Base-by-base conservation (phyloP, 148 eudicot species). In the Polygonum aviculare region DNA sequence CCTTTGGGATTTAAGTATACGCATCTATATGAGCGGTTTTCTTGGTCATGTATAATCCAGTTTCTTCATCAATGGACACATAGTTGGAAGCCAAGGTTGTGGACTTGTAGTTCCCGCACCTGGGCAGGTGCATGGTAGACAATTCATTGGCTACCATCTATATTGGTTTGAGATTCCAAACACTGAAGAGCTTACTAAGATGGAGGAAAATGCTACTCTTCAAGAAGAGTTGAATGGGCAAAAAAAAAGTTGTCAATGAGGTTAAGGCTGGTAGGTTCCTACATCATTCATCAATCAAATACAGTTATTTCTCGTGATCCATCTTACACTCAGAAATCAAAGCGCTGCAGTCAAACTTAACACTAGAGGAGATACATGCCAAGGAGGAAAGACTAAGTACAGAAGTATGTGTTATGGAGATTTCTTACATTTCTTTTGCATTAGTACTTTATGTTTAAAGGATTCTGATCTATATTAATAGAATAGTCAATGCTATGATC, bases 141-240 rank as follows among this genome's bases (percentile, higher is more conserved):
- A n/a, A n/a, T n/a, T n/a, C n/a, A n/a, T n/a, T n/a, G n/a, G n/a
- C n/a, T n/a, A n/a, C n/a, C n/a, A n/a, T n/a, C n/a, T n/a, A n/a
- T n/a, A 92, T 82, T 97, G 92, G 74, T 92, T 92, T 63, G 88
- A 89, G 77, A 95, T 95, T 75, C 96, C 96, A 75, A 90, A 88
- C 83, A 89, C 69, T 40, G 98, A 95, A 76, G 98, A 90, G 81
- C 93, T 95, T 78, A 88, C 63, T 85, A 85, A 62, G 44, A 95
- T 95, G 83, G 97, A 84, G 83, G 89, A 85, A 80, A 95, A 92
- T 79, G 76, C 87, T 41, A 89, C 81, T 73, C 82, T 95, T 74
- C 97, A 92, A 85, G 89, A 92, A 80, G 81, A 83, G 83, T 76
- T 94, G 26, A 75, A 70, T 73, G 88, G 86, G 77, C 90, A n/a